phyloP scores from a whole-genome alignment of 331 rosid genomes.

The Acacia concinna region DNA sequence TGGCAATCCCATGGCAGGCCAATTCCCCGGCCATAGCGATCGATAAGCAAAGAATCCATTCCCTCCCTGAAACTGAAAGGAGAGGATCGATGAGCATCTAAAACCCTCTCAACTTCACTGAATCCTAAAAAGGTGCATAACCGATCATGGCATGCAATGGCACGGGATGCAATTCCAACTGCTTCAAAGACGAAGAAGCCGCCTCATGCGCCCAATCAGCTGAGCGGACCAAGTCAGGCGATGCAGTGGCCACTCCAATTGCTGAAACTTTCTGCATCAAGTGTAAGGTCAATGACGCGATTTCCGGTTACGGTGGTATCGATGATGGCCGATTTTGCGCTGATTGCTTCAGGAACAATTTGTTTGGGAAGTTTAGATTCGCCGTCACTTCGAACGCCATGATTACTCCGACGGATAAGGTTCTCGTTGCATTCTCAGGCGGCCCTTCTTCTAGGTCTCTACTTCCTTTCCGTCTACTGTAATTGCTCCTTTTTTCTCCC shows the following conservation, averaged over 20 bases:
- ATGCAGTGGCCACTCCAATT: constrained; percentile 11
- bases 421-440: constrained; percentile 93
- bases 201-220: constrained; percentile 2
- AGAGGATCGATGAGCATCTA: not conserved
- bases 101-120: not conserved
- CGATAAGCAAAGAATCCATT: not conserved
- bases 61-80: not conserved
- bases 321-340: constrained; percentile 69
- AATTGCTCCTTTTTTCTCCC: too few relatives aligned
- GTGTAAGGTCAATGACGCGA: constrained; percentile 67
- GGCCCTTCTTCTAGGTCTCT: constrained; percentile 85
- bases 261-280: constrained; percentile 55
- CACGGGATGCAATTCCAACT: constrained; percentile 62
- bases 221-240: too few relatives aligned
- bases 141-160: constrained; percentile 72
- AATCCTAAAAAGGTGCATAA: not conserved
- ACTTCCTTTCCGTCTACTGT: not conserved
- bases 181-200: constrained; percentile 50
- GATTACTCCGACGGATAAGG: constrained; percentile 81
- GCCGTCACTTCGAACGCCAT: constrained; percentile 85
- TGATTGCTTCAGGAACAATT: constrained; percentile 73
- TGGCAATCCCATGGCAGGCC: too few relatives aligned
- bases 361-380: constrained; percentile 78
- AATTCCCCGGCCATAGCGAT: not conserved
- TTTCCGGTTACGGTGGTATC: constrained; percentile 53